Evolutionary conservation across 1,284 basidiomycete genomes (phyloP).

Genomic region (Binderoboletus segoi): DNA sequence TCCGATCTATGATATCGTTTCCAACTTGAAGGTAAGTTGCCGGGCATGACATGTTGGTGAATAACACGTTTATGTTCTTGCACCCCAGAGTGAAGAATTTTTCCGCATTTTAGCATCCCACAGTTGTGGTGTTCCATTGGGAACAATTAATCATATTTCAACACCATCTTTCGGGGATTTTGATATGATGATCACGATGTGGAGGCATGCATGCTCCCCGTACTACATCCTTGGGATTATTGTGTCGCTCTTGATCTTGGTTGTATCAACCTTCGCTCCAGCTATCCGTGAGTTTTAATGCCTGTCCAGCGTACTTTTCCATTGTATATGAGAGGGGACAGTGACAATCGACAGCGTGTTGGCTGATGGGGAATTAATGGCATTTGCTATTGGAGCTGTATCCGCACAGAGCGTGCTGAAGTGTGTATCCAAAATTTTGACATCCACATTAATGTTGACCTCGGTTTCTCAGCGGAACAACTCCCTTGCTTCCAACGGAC

Average conservation of each 20-base stretch:
- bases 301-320: not conserved
- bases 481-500: not conserved
- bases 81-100: constrained; percentile 32
- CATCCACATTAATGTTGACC: too few relatives aligned
- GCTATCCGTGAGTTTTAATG: constrained; percentile 25
- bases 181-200: constrained; percentile 17
- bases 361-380: constrained; percentile 23
- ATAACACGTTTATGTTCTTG: not conserved
- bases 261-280: constrained; percentile 26
- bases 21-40: constrained; percentile 24
- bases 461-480: constrained; percentile 17
- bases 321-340: constrained; percentile 5
- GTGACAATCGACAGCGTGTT: constrained; percentile 28
- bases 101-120: constrained; percentile 24
- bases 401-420: constrained; percentile 27
- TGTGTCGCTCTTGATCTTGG: constrained; percentile 22
- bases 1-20: constrained; percentile 22
- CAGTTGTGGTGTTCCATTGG: constrained; percentile 24
- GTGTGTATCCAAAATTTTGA: too few relatives aligned
- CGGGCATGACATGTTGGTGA: too few relatives aligned
- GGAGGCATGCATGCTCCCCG: constrained; percentile 24
- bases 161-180: constrained; percentile 26
- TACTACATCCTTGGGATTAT: constrained; percentile 28
- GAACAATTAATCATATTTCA: constrained; percentile 28
- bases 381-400: constrained; percentile 28